These are phyloP conservation scores for Sugiyamaella lignohabitans DNA, from an alignment of 805 yeast genomes.

Conservation along the genomic window DNA sequence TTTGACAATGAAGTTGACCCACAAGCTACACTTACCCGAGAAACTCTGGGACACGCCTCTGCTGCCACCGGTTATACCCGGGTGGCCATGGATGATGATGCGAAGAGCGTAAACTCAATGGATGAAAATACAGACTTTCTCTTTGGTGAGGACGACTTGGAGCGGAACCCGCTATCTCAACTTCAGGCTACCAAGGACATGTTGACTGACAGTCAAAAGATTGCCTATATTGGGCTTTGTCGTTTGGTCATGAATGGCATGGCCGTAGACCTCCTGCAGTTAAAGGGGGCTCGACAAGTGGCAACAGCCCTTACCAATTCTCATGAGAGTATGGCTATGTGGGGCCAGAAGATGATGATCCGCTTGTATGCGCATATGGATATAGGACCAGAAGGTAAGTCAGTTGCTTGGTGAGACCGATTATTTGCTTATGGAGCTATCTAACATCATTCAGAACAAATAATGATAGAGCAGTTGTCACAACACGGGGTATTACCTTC, in stretches of 20 bases:
- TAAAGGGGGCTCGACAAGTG: constrained; percentile 42
- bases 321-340: constrained; percentile 73
- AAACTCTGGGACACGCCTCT: constrained; percentile 31
- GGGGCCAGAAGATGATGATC: constrained; percentile 71
- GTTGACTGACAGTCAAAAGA: constrained; percentile 75
- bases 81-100: constrained; percentile 79
- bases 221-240: constrained; percentile 85
- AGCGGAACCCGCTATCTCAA: constrained; percentile 52
- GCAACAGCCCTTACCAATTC: constrained; percentile 57
- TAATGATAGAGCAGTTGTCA: constrained; percentile 82
- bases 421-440: neutral
- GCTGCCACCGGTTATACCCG: constrained; percentile 77
- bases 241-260: constrained; percentile 69
- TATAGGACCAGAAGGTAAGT: constrained; percentile 45
- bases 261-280: constrained; percentile 68
- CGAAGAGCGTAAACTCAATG: constrained; percentile 48
- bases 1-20: constrained; percentile 17
- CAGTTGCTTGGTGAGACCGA: too few relatives aligned
- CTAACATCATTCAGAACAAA: constrained; percentile 42
- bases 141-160: constrained; percentile 41
- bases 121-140: constrained; percentile 53
- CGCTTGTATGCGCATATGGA: constrained; percentile 76
- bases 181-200: constrained; percentile 73
- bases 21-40: constrained; percentile 15
- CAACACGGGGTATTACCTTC: constrained; percentile 71